A percentile compares a stretch with the other conserved stretches of the same genome.
These are phyloP conservation scores for Teunomyces panamensis DNA, from an alignment of 805 yeast genomes.

Conservation along the genomic window DNA sequence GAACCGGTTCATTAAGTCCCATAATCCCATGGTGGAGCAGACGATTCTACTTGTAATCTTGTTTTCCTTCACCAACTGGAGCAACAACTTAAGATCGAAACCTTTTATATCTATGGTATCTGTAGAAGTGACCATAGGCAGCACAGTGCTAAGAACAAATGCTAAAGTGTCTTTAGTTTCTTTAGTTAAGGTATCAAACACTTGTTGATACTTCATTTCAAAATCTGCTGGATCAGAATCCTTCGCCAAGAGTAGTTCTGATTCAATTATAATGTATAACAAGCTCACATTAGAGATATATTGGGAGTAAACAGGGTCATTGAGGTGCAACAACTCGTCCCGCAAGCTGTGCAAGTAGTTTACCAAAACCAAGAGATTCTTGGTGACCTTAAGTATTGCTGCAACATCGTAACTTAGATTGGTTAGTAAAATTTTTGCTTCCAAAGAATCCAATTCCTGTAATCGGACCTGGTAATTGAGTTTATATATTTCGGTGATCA, in stretches of 20 bases:
- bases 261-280: constrained; percentile 15
- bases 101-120: constrained; percentile 5
- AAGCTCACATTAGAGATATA: constrained; percentile 22
- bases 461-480: constrained; percentile 30
- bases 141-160: constrained; percentile 12
- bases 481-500: constrained; percentile 45
- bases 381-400: constrained; percentile 27
- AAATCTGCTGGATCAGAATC: neutral
- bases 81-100: constrained; percentile 13
- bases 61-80: constrained; percentile 14
- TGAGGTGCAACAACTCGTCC: constrained; percentile 13
- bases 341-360: constrained; percentile 24
- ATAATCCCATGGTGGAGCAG: constrained; percentile 33
- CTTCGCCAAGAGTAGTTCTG: neutral
- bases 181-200: constrained; percentile 6
- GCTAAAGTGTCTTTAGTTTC: constrained; percentile 9
- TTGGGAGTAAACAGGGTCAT: constrained; percentile 4
- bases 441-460: constrained; percentile 7
- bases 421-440: constrained; percentile 18
- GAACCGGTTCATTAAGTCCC: constrained; percentile 28
- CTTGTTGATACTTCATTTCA: neutral
- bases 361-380: constrained; percentile 25
- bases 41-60: constrained; percentile 28
- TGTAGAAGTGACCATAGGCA: constrained; percentile 10
- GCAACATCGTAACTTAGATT: constrained; percentile 33